Conservation (phyloP, 768 basidiomycete genomes). For the Boletus vermiculosoides region DNA sequence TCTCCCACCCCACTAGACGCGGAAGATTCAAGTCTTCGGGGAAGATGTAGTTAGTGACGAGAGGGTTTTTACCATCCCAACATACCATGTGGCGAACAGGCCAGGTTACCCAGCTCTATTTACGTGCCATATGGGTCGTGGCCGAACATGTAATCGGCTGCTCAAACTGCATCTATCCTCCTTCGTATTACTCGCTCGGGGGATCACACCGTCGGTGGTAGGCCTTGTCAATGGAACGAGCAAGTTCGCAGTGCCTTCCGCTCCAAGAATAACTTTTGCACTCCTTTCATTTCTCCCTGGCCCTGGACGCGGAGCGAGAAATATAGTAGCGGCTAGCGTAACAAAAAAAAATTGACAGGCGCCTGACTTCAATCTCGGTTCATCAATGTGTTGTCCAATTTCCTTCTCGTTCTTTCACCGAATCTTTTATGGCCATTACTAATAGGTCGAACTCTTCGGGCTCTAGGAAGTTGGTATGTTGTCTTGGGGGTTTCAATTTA, state of each 20-base stretch:
- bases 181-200: slow-evolving; percentile 1
- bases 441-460: background rate
- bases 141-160: slow-evolving; percentile 21
- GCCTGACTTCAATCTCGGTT: slow-evolving; percentile 2
- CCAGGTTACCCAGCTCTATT: background rate
- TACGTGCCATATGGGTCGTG: slow-evolving; percentile 7
- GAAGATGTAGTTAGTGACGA: background rate
- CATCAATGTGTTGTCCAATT: background rate
- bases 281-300: background rate
- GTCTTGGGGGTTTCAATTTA: background rate
- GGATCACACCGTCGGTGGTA: background rate
- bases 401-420: background rate
- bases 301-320: slow-evolving; percentile 5
- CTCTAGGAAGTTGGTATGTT: background rate
- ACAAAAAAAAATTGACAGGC: slow-evolving; percentile 9
- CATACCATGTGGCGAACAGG: background rate
- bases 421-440: background rate
- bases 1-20: background rate
- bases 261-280: slow-evolving; percentile 3
- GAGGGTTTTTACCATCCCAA: background rate
- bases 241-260: background rate
- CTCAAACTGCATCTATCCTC: background rate
- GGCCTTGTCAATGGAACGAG: background rate
- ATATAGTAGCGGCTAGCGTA: background rate
- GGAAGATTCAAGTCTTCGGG: background rate